phyloP scores from a whole-genome alignment of 306 rosid genomes.

The Macrotyloma uniflorum region DNA sequence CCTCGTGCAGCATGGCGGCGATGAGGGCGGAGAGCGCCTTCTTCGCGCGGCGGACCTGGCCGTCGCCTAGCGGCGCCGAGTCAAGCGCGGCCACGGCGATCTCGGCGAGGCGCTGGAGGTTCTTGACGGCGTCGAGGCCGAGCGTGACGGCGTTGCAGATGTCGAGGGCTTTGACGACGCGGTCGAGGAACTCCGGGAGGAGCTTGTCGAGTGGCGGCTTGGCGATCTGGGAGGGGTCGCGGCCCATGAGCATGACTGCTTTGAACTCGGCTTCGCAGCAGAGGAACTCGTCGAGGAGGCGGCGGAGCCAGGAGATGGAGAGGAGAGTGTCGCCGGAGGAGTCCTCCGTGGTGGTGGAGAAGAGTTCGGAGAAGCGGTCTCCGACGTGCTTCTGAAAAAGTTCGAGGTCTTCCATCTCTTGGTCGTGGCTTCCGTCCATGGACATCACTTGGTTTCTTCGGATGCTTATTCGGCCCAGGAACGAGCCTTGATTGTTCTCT shows the following conservation, averaged over 20 bases:
- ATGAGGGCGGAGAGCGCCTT: slow-evolving; percentile 67
- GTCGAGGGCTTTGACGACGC: slow-evolving; percentile 76
- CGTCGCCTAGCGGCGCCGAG: slow-evolving; percentile 75
- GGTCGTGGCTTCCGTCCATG: slow-evolving; percentile 83
- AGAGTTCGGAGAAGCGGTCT: slow-evolving; percentile 69
- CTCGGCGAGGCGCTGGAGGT: slow-evolving; percentile 77
- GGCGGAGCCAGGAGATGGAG: slow-evolving; percentile 75
- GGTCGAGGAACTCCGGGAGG: slow-evolving; percentile 76
- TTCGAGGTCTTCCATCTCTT: slow-evolving; percentile 82
- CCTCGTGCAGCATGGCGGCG: slow-evolving; percentile 63
- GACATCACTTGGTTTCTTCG: slow-evolving; percentile 87
- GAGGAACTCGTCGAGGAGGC: slow-evolving; percentile 74
- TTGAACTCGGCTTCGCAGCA: slow-evolving; percentile 96
- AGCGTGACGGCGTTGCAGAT: slow-evolving; percentile 79
- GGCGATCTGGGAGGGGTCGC: slow-evolving; percentile 66
- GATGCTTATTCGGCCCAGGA: slow-evolving; percentile 87
- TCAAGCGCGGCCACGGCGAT: slow-evolving; percentile 71
- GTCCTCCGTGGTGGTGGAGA: slow-evolving; percentile 56
- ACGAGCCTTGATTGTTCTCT: slow-evolving; percentile 75
- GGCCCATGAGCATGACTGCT: slow-evolving; percentile 73
- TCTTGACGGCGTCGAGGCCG: slow-evolving; percentile 73
- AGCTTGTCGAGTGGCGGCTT: slow-evolving; percentile 85
- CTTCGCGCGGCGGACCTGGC: slow-evolving; percentile 86
- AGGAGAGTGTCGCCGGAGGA: slow-evolving; percentile 47
- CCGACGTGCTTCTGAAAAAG: slow-evolving; percentile 75